Percentiles rank a stretch among this genome's conserved stretches.
Conservation (phyloP, 2,329 filamentous ascomycete genomes). For the Cercospora nicotianae region DNA sequence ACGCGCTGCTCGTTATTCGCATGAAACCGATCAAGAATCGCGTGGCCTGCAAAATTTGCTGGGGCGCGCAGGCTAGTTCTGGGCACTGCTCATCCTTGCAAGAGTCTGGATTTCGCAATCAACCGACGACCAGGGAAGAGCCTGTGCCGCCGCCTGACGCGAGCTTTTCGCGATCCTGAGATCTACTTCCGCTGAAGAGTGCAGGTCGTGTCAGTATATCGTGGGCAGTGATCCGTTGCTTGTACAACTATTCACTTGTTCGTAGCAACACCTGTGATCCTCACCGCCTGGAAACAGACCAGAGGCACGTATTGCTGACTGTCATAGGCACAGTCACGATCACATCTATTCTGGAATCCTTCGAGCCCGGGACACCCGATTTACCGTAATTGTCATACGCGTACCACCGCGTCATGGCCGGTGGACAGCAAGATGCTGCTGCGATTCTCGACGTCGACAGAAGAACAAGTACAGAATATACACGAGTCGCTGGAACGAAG, state of each 20-base stretch:
- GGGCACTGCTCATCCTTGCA: conserved; percentile 7
- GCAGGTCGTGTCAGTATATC: background rate
- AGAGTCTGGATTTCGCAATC: conserved; percentile 10
- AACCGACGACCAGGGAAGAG: background rate
- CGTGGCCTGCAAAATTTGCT: background rate
- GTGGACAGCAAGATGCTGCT: background rate
- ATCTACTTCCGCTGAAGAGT: background rate
- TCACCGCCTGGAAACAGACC: background rate
- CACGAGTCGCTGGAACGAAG: background rate
- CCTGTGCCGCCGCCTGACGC: conserved; percentile 1
- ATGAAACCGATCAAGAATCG: background rate
- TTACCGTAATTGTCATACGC: background rate
- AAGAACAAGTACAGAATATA: background rate
- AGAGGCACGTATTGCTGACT: background rate
- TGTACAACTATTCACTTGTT: background rate
- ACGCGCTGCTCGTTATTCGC: background rate
- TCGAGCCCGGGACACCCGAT: background rate
- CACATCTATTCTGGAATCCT: background rate
- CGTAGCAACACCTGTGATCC: too few relatives aligned
- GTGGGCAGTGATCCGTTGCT: background rate
- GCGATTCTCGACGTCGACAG: conserved; percentile 6
- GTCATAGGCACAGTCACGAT: background rate
- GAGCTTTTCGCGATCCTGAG: background rate
- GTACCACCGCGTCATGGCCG: background rate
- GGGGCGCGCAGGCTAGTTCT: background rate